These are phyloP conservation scores for Syncephalastrum sp. DNA, from an alignment of 371 early-diverging fungal genomes.

Conservation along the genomic window DNA sequence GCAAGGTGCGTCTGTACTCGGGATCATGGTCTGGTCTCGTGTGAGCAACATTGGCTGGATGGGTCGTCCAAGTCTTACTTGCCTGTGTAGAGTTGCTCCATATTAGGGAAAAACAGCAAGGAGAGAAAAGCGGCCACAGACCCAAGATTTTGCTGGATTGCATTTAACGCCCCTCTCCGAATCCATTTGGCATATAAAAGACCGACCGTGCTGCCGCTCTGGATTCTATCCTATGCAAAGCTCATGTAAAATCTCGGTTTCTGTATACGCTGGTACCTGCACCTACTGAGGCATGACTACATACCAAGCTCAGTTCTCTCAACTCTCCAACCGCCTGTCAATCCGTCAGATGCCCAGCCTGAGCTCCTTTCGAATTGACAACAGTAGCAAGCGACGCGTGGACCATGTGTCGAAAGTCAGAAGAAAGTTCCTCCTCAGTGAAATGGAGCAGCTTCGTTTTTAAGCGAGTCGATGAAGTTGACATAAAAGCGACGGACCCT, in stretches of 20 bases:
- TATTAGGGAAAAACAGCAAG: too few species aligned
- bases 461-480: background rate
- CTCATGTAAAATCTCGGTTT: too few species aligned
- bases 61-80: background rate
- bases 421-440: constrained; percentile 5
- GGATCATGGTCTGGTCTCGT: constrained; percentile 51
- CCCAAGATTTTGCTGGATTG: too few species aligned
- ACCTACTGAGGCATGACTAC: too few species aligned
- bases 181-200: too few species aligned
- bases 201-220: too few species aligned
- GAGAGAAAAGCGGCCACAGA: too few species aligned
- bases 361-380: constrained; percentile 2
- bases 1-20: constrained; percentile 54
- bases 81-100: constrained; percentile 18
- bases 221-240: too few species aligned
- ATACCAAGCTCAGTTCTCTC: too few species aligned
- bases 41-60: background rate
- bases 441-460: background rate
- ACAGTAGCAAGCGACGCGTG: background rate
- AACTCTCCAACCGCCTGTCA: too few species aligned
- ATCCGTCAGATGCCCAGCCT: constrained; percentile 2
- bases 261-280: too few species aligned
- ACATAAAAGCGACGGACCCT: constrained; percentile 3
- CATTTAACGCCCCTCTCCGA: too few species aligned
- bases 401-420: background rate